Conservation (phyloP, 768 basidiomycete genomes). For the Boletus subcaerulescens region DNA sequence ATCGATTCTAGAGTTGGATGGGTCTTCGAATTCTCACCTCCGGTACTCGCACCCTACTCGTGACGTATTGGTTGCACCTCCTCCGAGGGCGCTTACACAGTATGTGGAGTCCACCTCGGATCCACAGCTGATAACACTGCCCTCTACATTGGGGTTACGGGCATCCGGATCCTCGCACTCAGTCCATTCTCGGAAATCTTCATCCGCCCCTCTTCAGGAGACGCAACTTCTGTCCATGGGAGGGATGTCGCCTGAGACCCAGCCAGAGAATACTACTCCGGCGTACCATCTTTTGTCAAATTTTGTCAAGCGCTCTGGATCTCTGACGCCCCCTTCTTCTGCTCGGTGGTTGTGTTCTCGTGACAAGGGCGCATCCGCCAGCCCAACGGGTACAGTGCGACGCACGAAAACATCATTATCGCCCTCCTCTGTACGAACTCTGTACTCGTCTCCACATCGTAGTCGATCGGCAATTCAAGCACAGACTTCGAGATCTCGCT, state of each 20-base stretch:
- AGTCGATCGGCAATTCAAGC: conserved; percentile 6
- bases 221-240: background rate
- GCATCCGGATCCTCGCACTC: conserved; percentile 31
- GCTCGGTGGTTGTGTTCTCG: conserved; percentile 32
- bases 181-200: conserved; percentile 8
- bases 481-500: conserved; percentile 22
- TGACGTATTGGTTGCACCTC: conserved; percentile 56
- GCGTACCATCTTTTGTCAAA: conserved; percentile 64
- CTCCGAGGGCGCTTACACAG: conserved; percentile 75
- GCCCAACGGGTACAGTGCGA: conserved; percentile 29
- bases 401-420: conserved; percentile 11
- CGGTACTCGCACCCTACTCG: conserved; percentile 52
- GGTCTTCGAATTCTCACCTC: conserved; percentile 36
- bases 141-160: conserved; percentile 69
- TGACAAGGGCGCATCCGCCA: conserved; percentile 34
- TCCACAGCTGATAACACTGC: conserved; percentile 52
- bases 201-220: background rate
- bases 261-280: conserved; percentile 45
- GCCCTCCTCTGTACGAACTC: conserved; percentile 11
- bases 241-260: conserved; percentile 34
- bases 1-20: conserved; percentile 40
- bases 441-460: conserved; percentile 13
- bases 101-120: conserved; percentile 60
- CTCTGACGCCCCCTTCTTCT: conserved; percentile 26
- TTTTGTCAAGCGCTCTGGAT: conserved; percentile 41